Conservation (phyloP, 2,329 filamentous ascomycete genomes). For the Fusarium cicatricum region DNA sequence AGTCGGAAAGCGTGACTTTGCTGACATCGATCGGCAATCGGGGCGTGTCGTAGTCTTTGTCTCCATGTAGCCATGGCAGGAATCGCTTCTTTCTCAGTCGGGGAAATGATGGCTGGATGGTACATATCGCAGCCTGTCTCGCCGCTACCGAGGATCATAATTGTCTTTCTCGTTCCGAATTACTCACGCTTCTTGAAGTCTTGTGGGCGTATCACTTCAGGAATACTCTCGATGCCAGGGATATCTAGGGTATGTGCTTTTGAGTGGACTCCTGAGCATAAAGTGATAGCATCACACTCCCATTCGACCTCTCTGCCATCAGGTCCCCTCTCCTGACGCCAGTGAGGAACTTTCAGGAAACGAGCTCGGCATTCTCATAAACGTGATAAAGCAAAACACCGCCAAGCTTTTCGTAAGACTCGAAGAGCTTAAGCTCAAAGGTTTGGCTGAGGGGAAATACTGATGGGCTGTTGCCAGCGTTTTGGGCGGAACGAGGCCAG, state of each 20-base stretch:
- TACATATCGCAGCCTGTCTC: conserved; percentile 54
- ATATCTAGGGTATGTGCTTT: conserved; percentile 49
- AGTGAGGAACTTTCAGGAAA: conserved; percentile 57
- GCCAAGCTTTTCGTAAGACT: conserved; percentile 51
- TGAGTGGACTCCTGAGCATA: conserved; percentile 54
- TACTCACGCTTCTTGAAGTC: conserved; percentile 51
- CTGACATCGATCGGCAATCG: conserved; percentile 33
- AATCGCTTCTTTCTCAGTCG: conserved; percentile 48
- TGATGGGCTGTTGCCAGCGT: conserved; percentile 47
- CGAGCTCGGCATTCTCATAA: conserved; percentile 43
- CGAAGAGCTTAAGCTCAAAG: conserved; percentile 53
- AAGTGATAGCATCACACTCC: conserved; percentile 53
- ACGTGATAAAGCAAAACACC: conserved; percentile 53
- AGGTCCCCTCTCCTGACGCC: conserved; percentile 30
- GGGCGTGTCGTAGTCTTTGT: conserved; percentile 12
- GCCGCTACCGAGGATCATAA: conserved; percentile 53
- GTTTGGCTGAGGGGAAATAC: conserved; percentile 41
- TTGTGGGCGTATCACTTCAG: conserved; percentile 51
- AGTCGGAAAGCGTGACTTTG: conserved; percentile 10
- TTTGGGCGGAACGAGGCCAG: conserved; percentile 51
- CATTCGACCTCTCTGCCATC: conserved; percentile 29
- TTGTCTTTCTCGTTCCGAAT: conserved; percentile 49
- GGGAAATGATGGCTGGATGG: conserved; percentile 51
- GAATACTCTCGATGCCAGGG: conserved; percentile 47
- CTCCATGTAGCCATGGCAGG: conserved; percentile 53